These are phyloP conservation scores for Lactifluus subvellereus DNA, from an alignment of 768 basidiomycete genomes.

Conservation along the genomic window DNA sequence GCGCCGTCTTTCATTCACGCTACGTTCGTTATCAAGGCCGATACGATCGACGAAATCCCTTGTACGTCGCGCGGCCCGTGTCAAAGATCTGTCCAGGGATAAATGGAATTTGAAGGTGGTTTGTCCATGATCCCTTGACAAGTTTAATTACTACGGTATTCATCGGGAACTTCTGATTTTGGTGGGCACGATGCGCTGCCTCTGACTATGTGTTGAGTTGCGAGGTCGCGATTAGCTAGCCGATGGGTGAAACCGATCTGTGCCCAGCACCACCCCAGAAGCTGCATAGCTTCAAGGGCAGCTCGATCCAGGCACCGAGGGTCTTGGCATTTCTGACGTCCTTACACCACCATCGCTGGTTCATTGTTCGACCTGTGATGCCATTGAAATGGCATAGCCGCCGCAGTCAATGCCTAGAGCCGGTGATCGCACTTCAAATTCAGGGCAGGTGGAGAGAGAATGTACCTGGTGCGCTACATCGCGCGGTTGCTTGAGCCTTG, in stretches of 20 bases:
- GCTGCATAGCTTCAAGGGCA: neutral
- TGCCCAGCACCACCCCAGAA: neutral
- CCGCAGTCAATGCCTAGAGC: too few species aligned
- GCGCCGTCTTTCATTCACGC: neutral
- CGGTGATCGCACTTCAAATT: neutral
- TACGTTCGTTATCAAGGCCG: neutral
- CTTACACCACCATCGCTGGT: neutral
- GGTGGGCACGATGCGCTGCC: neutral
- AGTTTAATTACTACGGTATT: neutral
- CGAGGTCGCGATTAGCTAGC: neutral
- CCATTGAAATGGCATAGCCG: neutral
- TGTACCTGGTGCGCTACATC: neutral
- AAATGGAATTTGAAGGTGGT: neutral
- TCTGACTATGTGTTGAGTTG: neutral
- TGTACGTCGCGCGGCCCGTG: neutral
- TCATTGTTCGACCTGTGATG: neutral
- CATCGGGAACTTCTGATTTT: neutral
- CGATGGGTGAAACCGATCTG: neutral
- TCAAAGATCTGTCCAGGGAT: neutral
- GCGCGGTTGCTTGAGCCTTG: neutral
- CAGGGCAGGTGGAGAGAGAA: neutral
- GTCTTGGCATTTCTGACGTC: neutral
- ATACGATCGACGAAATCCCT: neutral
- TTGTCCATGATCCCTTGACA: neutral
- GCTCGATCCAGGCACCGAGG: conserved; percentile 2